Percentiles rank a stretch among this genome's conserved stretches.
phyloP scores from a whole-genome alignment of 306 rosid species.

The Dalbergia cochinchinensis region DNA sequence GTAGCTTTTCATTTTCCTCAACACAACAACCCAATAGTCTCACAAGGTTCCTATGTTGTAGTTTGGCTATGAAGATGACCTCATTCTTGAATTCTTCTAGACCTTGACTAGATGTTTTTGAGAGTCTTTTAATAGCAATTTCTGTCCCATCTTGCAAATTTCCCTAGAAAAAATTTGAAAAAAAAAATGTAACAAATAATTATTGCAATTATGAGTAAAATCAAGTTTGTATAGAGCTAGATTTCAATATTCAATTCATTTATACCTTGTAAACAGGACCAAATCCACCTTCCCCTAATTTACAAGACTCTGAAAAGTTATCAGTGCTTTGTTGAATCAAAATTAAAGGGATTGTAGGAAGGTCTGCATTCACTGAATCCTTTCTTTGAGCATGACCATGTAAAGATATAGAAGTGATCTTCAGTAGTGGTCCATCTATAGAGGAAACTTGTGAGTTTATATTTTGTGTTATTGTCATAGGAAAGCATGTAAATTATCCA shows the following conservation, averaged over 20 bases:
- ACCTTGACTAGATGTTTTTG: slow-evolving; percentile 66
- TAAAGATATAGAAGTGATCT: neutral
- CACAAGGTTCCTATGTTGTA: slow-evolving; percentile 74
- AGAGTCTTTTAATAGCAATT: slow-evolving; percentile 72
- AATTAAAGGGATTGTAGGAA: slow-evolving; percentile 45
- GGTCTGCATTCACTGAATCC: slow-evolving; percentile 32
- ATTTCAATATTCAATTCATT: neutral
- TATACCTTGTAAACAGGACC: slow-evolving; percentile 57
- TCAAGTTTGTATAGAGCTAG: neutral
- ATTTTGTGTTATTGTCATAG: neutral
- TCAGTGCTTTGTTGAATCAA: slow-evolving; percentile 43
- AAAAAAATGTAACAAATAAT: neutral
- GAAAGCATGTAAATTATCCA: no score
- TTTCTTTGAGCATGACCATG: slow-evolving; percentile 18
- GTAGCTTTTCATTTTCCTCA: slow-evolving; percentile 67
- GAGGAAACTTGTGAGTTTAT: slow-evolving; percentile 12
- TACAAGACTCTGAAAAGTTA: slow-evolving; percentile 55
- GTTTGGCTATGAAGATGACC: slow-evolving; percentile 61
- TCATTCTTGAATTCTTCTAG: slow-evolving; percentile 68
- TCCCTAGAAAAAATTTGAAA: slow-evolving; percentile 55
- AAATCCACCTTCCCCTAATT: slow-evolving; percentile 77
- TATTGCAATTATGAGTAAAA: neutral
- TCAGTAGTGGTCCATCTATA: slow-evolving; percentile 3
- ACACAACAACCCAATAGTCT: slow-evolving; percentile 67
- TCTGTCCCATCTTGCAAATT: slow-evolving; percentile 59